These are phyloP conservation scores for Oryza coarctata DNA, from an alignment of 176 grass and related monocot species.

Conservation along the genomic window DNA sequence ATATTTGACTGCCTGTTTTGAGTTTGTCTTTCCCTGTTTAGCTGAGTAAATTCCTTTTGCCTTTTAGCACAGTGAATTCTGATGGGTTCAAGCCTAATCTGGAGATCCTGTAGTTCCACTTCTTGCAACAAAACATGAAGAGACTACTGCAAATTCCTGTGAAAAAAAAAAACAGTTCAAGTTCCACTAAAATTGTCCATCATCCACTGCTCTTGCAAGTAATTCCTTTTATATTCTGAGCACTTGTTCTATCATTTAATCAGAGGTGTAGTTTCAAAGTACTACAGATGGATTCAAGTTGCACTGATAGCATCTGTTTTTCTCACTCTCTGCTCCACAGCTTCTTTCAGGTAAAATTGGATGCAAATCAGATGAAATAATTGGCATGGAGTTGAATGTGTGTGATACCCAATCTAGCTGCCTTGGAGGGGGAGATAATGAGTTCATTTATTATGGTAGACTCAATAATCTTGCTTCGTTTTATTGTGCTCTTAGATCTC, in stretches of 20 bases:
- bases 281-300: background rate
- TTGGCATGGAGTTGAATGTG: slow-evolving; percentile 89
- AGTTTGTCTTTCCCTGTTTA: background rate
- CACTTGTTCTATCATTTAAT: background rate
- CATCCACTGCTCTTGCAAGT: slow-evolving; percentile 88
- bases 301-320: background rate
- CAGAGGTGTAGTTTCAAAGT: slow-evolving; percentile 6
- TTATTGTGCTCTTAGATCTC: slow-evolving; percentile 89
- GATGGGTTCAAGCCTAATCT: slow-evolving; percentile 97
- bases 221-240: slow-evolving; percentile 11
- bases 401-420: slow-evolving; percentile 94
- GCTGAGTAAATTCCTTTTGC: slow-evolving; percentile 41
- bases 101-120: slow-evolving; percentile 83
- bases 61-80: slow-evolving; percentile 92
- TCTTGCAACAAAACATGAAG: slow-evolving; percentile 83
- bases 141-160: slow-evolving; percentile 46
- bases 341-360: slow-evolving; percentile 79
- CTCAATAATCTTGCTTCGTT: slow-evolving; percentile 95
- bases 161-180: slow-evolving; percentile 65
- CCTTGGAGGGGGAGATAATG: slow-evolving; percentile 83
- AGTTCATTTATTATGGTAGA: slow-evolving; percentile 97
- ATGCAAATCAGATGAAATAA: slow-evolving; percentile 72
- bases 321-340: slow-evolving; percentile 33
- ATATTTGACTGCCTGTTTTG: background rate
- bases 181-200: slow-evolving; percentile 58